Conservation (phyloP, 23 red algal genomes). For the Chondrus crispus region DNA sequence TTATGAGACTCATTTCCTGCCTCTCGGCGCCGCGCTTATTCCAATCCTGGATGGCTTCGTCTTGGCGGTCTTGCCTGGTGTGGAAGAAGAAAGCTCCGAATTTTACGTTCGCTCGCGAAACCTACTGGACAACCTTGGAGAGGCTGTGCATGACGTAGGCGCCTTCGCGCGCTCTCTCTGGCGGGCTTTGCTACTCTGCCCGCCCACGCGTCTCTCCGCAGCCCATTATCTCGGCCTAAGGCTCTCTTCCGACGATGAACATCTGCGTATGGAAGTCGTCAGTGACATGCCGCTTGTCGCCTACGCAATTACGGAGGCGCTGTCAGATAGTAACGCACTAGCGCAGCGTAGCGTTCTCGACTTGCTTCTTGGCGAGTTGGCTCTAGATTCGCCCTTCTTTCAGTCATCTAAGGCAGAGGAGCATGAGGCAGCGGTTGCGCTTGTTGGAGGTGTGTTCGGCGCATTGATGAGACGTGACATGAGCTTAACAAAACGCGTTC, state of each 20-base stretch:
- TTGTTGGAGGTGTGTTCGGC: constrained; percentile 64
- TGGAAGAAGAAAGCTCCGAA: constrained; percentile 78
- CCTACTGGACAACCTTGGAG: constrained; percentile 55
- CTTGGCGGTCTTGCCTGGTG: constrained; percentile 62
- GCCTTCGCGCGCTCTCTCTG: constrained; percentile 53
- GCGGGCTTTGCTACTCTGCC: constrained; percentile 57
- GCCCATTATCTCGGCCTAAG: constrained; percentile 41
- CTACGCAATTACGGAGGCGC: constrained; percentile 61
- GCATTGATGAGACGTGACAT: constrained; percentile 62
- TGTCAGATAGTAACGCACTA: constrained; percentile 66
- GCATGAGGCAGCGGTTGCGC: constrained; percentile 19
- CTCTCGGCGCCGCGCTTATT: constrained; percentile 46
- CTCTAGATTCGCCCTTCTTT: constrained; percentile 67
- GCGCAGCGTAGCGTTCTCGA: constrained; percentile 69
- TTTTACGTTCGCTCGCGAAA: constrained; percentile 35
- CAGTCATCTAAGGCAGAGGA: background rate
- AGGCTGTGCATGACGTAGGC: background rate
- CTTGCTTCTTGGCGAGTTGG: constrained; percentile 54
- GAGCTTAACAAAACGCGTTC: constrained; percentile 72
- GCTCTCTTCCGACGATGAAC: constrained; percentile 29
- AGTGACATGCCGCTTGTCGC: constrained; percentile 64
- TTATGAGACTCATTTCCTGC: constrained; percentile 67
- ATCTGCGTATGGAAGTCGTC: constrained; percentile 29
- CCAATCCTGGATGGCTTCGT: constrained; percentile 60
- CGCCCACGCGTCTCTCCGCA: constrained; percentile 59